Percentiles rank a stretch among this genome's conserved stretches.
These are phyloP conservation scores for Artomyces pyxidatus DNA, from an alignment of 768 basidiomycete genomes.

Conservation along the genomic window DNA sequence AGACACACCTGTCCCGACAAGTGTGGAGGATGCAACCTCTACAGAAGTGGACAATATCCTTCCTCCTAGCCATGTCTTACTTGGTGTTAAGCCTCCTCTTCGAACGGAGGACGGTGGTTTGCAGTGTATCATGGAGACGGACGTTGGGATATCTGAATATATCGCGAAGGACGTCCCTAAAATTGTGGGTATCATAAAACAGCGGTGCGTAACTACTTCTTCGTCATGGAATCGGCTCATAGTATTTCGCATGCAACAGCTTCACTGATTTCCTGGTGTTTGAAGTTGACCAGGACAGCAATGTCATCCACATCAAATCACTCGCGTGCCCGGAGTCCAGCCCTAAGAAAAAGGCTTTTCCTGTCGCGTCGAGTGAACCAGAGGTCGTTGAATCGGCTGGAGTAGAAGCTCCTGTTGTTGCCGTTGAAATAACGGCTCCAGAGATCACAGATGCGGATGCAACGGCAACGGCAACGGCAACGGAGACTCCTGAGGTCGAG, in stretches of 20 bases:
- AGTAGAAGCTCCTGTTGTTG: slow-evolving; percentile 11
- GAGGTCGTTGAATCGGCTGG: slow-evolving; percentile 11
- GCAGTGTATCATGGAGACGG: slow-evolving; percentile 57
- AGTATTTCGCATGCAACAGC: slow-evolving; percentile 31
- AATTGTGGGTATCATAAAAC: slow-evolving; percentile 93
- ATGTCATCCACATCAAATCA: slow-evolving; percentile 74
- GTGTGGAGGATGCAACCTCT: background rate
- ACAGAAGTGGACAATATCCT: slow-evolving; percentile 25
- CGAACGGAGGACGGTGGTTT: slow-evolving; percentile 41
- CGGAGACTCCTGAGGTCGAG: slow-evolving; percentile 9
- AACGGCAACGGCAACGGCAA: too few species aligned
- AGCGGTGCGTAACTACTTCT: slow-evolving; percentile 50
- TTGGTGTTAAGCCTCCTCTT: slow-evolving; percentile 49
- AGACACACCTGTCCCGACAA: slow-evolving; percentile 26
- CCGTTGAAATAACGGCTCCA: background rate
- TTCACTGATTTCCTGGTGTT: slow-evolving; percentile 96
- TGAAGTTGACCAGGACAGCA: slow-evolving; percentile 78
- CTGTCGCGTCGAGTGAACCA: slow-evolving; percentile 20
- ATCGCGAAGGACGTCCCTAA: slow-evolving; percentile 59
- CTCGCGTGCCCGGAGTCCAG: slow-evolving; percentile 61
- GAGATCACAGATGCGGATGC: background rate
- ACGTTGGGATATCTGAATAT: slow-evolving; percentile 91
- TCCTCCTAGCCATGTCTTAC: slow-evolving; percentile 68
- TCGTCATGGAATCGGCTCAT: background rate
- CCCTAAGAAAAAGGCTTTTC: slow-evolving; percentile 29